These are phyloP conservation scores for Podospora tetraspora DNA, from an alignment of 495 filamentous ascomycete genomes.

Conservation along the genomic window DNA sequence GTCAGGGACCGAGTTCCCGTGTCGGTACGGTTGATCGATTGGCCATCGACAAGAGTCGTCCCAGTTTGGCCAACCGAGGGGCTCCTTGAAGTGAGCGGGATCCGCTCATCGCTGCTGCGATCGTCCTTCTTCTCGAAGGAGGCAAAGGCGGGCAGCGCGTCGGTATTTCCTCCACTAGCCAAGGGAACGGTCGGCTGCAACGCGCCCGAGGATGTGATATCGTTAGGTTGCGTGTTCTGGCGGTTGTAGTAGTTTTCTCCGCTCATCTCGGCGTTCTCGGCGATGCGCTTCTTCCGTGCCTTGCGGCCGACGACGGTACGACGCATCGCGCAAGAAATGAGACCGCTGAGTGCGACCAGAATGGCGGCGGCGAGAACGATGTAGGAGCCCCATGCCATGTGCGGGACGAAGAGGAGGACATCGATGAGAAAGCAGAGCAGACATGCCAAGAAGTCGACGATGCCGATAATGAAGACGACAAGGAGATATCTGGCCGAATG, in stretches of 20 bases:
- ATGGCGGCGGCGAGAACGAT: constrained; percentile 89
- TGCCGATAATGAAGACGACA: constrained; percentile 72
- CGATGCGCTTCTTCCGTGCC: constrained; percentile 84
- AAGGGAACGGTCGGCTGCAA: constrained; percentile 52
- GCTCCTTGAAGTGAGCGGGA: constrained; percentile 70
- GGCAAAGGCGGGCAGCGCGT: constrained; percentile 68
- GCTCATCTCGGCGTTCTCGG: constrained; percentile 91
- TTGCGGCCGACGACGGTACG: constrained; percentile 88
- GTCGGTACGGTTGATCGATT: constrained; percentile 31
- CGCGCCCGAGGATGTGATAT: constrained; percentile 35
- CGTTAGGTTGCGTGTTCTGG: constrained; percentile 49
- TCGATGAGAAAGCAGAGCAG: constrained; percentile 90
- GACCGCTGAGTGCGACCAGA: constrained; percentile 71
- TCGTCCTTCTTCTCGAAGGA: constrained; percentile 66
- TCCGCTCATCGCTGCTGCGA: constrained; percentile 66
- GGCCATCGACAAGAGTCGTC: constrained; percentile 28
- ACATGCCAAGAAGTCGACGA: constrained; percentile 78
- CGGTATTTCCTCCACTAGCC: constrained; percentile 44
- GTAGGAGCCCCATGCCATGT: constrained; percentile 91
- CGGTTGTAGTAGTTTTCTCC: constrained; percentile 84
- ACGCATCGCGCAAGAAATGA: constrained; percentile 96
- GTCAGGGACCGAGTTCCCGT: constrained; percentile 33
- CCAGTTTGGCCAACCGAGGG: constrained; percentile 42
- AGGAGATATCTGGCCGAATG: constrained; percentile 89
- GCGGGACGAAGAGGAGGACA: constrained; percentile 92